Conservation (phyloP, 2,329 filamentous ascomycete species). For the Colletotrichum eleusines region DNA sequence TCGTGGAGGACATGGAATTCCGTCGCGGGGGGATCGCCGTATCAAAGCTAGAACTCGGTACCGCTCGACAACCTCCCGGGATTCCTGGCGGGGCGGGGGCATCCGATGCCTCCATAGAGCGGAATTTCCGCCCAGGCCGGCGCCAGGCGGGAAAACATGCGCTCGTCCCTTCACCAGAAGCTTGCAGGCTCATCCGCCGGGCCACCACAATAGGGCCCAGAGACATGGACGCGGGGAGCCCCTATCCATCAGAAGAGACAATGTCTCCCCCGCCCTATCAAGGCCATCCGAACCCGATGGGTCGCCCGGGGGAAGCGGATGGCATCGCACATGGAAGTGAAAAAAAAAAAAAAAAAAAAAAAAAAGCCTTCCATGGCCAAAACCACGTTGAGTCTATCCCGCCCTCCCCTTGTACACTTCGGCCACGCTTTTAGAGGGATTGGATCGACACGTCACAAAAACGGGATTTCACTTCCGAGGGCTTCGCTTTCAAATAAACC, state of each 20-base stretch:
- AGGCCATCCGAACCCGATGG: too few species aligned
- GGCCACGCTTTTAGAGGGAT: slow-evolving; percentile 1
- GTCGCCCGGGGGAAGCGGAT: not conserved
- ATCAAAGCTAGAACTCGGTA: not conserved
- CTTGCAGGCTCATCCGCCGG: too few species aligned
- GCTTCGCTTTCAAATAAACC: not conserved
- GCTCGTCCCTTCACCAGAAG: not conserved
- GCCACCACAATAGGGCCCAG: not conserved
- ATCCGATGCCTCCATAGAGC: not conserved
- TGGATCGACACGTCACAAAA: slow-evolving; percentile 3
- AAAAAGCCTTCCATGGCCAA: slow-evolving; percentile 9
- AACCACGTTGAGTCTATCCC: slow-evolving; percentile 2
- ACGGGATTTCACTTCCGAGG: not conserved
- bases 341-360: too few species aligned
- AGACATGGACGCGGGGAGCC: not conserved
- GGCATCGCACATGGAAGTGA: not conserved
- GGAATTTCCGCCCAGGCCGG: not conserved
- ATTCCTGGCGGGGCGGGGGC: not conserved
- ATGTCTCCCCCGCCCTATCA: not conserved
- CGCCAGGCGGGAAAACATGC: not conserved
- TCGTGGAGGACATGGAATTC: not conserved
- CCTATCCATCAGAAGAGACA: too few species aligned
- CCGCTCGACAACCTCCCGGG: not conserved
- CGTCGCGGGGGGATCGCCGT: not conserved
- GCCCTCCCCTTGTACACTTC: not conserved